Percentiles rank a stretch among this genome's conserved stretches.
phyloP scores from a whole-genome alignment of 306 rosid species.

The Vachellia pachyceras region DNA sequence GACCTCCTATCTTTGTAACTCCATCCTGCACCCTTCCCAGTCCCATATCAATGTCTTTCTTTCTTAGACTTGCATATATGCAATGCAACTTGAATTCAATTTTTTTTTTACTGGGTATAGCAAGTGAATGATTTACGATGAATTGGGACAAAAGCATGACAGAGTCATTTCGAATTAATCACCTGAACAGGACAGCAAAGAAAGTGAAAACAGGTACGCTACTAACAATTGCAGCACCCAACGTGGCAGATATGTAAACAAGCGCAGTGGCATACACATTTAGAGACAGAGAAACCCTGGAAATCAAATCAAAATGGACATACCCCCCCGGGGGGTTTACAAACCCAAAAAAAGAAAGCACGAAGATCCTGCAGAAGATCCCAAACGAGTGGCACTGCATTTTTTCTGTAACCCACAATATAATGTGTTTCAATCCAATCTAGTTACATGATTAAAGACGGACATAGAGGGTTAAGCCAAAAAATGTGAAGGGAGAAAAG shows the following conservation, averaged over 20 bases:
- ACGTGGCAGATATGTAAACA: constrained; percentile 54
- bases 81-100: neutral
- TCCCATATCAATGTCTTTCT: neutral
- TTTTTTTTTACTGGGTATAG: neutral
- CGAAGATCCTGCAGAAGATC: constrained; percentile 61
- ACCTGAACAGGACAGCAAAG: constrained; percentile 61
- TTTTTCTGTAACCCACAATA: constrained; percentile 38
- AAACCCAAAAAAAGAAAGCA: constrained; percentile 60
- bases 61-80: neutral
- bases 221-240: constrained; percentile 55
- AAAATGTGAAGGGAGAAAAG: neutral
- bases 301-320: neutral
- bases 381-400: constrained; percentile 44
- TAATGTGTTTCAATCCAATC: constrained; percentile 3
- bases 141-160: neutral
- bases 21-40: constrained; percentile 46
- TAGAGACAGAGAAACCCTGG: constrained; percentile 52
- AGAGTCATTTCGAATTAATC: neutral
- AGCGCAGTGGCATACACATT: constrained; percentile 52
- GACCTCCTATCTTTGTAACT: constrained; percentile 57
- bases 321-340: neutral
- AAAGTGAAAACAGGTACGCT: constrained; percentile 58
- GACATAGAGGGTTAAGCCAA: neutral
- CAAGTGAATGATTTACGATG: neutral
- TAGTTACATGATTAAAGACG: neutral